Conservation (phyloP, 345 rosid species). For the Sonneratia alba region DNA sequence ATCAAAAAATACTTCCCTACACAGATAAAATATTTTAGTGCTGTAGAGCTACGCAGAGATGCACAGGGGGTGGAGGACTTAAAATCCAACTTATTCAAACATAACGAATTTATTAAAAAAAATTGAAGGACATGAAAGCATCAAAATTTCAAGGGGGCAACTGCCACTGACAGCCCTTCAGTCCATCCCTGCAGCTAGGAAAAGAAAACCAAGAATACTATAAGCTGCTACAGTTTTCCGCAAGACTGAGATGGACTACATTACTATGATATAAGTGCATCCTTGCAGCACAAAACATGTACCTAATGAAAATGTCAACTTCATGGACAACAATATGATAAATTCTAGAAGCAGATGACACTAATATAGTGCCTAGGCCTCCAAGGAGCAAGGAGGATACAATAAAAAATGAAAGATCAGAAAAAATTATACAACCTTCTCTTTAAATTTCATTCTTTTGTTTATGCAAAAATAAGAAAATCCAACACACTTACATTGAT, state of each 20-base stretch:
- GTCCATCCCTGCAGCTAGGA: not conserved
- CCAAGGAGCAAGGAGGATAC: not conserved
- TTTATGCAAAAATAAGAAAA: not conserved
- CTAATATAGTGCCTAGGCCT: not conserved
- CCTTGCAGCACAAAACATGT: not conserved
- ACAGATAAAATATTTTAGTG: not conserved
- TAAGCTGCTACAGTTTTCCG: not conserved
- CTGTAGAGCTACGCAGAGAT: too few species aligned
- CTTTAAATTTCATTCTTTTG: not conserved
- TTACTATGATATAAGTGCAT: not conserved
- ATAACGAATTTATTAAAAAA: too few species aligned
- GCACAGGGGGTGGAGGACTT: too few species aligned
- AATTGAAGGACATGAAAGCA: too few species aligned
- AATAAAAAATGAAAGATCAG: not conserved
- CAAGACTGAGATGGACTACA: not conserved
- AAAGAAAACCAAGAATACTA: not conserved
- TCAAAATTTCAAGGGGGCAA: too few species aligned
- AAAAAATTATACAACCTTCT: not conserved
- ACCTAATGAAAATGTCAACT: not conserved
- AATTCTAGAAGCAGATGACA: not conserved
- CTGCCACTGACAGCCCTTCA: too few species aligned
- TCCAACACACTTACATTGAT: conserved; percentile 52
- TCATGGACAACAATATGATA: not conserved
- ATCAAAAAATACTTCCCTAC: not conserved
- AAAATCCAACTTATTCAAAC: too few species aligned